Percentiles rank a stretch among this genome's conserved stretches.
These are phyloP conservation scores for Saturnispora dispora DNA, from an alignment of 805 yeast species.

Conservation along the genomic window DNA sequence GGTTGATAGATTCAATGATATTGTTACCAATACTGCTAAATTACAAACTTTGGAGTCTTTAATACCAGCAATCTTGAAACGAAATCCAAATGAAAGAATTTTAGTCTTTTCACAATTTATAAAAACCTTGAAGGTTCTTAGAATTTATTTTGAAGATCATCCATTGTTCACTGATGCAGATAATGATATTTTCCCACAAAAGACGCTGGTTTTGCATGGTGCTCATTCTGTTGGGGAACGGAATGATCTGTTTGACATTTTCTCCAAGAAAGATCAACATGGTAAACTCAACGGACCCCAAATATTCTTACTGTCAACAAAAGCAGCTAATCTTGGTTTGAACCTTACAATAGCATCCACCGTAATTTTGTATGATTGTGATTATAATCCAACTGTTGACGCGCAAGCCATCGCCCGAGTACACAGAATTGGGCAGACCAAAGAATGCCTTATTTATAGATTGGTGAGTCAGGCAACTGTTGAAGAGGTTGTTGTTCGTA, in stretches of 20 bases:
- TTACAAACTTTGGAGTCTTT: slow-evolving; percentile 61
- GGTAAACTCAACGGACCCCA: slow-evolving; percentile 22
- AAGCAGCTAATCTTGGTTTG: slow-evolving; percentile 93
- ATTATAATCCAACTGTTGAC: slow-evolving; percentile 97
- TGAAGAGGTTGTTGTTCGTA: slow-evolving; percentile 72
- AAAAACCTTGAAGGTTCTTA: slow-evolving; percentile 69
- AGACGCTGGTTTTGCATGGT: slow-evolving; percentile 45
- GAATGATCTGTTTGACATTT: slow-evolving; percentile 49
- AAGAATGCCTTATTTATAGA: slow-evolving; percentile 76
- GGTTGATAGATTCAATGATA: slow-evolving; percentile 8
- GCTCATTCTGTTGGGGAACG: slow-evolving; percentile 56
- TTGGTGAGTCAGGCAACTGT: slow-evolving; percentile 69
- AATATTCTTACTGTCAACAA: slow-evolving; percentile 72
- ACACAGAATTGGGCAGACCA: slow-evolving; percentile 84
- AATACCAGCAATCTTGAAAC: slow-evolving; percentile 37
- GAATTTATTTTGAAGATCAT: slow-evolving; percentile 53
- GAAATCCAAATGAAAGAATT: slow-evolving; percentile 34
- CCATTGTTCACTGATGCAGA: slow-evolving; percentile 2
- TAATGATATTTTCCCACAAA: slow-evolving; percentile 32
- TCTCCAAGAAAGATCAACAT: slow-evolving; percentile 22
- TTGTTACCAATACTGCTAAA: slow-evolving; percentile 61
- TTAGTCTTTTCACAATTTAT: slow-evolving; percentile 89
- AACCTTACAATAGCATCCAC: slow-evolving; percentile 83
- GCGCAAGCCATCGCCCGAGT: slow-evolving; percentile 94
- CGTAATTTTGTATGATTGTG: slow-evolving; percentile 83